A percentile compares a stretch with the other conserved stretches of the same genome.
Conservation (phyloP, 1,139 yeast genomes). For the Magnusiomyces ingens region DNA sequence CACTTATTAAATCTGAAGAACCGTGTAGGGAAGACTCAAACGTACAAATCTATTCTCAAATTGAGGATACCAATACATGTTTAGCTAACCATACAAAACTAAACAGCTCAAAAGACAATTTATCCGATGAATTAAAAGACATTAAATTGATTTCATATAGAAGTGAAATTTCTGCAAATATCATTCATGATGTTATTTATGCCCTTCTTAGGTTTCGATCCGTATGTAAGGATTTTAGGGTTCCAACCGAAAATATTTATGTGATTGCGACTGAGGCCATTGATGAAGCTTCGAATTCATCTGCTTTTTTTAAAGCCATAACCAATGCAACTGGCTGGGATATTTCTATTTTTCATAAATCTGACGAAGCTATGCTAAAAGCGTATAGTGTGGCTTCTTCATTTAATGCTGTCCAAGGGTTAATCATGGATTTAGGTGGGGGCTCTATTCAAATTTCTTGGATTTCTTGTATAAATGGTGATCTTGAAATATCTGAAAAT, state of each 20-base stretch:
- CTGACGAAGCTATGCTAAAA: conserved; percentile 57
- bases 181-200: conserved; percentile 48
- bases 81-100: no score
- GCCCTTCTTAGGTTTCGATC: conserved; percentile 56
- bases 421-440: conserved; percentile 63
- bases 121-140: no score
- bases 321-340: conserved; percentile 53
- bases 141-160: conserved; percentile 27
- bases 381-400: conserved; percentile 66
- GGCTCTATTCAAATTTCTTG: conserved; percentile 60
- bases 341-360: conserved; percentile 48
- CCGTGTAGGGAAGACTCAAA: no score
- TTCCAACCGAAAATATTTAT: conserved; percentile 47
- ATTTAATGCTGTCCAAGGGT: conserved; percentile 52
- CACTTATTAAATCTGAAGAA: conserved; percentile 9
- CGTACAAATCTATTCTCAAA: no score
- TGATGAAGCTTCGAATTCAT: conserved; percentile 54
- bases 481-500: conserved; percentile 44
- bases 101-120: no score
- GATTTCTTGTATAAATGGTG: conserved; percentile 50
- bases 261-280: conserved; percentile 66
- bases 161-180: conserved; percentile 48
- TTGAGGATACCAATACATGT: no score
- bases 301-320: conserved; percentile 47
- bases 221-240: conserved; percentile 64